A percentile compares a stretch with the other conserved stretches of the same genome.
These are phyloP conservation scores for Scedosporium dehoogii DNA, from an alignment of 2,329 filamentous ascomycete genomes.

Conservation along the genomic window DNA sequence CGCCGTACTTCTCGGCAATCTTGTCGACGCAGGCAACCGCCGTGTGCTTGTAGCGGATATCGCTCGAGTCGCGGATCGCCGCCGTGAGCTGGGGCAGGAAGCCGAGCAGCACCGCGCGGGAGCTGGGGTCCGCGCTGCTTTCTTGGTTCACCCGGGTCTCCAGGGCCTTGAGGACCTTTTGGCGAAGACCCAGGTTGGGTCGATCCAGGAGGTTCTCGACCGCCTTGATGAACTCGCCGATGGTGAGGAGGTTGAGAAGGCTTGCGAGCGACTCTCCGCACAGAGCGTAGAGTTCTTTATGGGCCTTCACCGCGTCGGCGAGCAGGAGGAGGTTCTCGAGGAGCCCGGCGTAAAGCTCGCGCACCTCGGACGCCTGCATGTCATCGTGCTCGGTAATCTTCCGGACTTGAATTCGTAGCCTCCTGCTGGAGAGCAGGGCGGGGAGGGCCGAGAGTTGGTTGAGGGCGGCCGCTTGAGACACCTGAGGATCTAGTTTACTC, in stretches of 20 bases:
- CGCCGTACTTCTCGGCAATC: conserved; percentile 90
- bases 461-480: conserved; percentile 34
- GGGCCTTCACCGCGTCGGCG: conserved; percentile 51
- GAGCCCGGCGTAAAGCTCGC: conserved; percentile 58
- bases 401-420: conserved; percentile 44
- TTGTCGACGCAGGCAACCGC: conserved; percentile 85
- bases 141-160: conserved; percentile 70
- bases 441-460: conserved; percentile 48
- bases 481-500: conserved; percentile 8
- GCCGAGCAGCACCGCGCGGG: conserved; percentile 61
- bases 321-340: conserved; percentile 57
- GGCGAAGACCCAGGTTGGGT: conserved; percentile 63
- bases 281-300: conserved; percentile 43
- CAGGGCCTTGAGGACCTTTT: conserved; percentile 71
- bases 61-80: conserved; percentile 62
- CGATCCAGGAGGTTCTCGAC: conserved; percentile 73
- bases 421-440: conserved; percentile 46
- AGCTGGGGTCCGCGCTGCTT: conserved; percentile 55
- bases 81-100: conserved; percentile 72
- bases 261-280: conserved; percentile 66
- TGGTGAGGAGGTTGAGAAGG: conserved; percentile 75
- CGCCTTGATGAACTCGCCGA: conserved; percentile 79
- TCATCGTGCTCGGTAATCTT: conserved; percentile 51
- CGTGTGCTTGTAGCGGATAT: conserved; percentile 70
- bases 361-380: conserved; percentile 56